Percentiles rank a stretch among this genome's conserved stretches.
These are phyloP conservation scores for Penicillium samsonianum DNA, from an alignment of 495 filamentous ascomycete species.

Conservation along the genomic window DNA sequence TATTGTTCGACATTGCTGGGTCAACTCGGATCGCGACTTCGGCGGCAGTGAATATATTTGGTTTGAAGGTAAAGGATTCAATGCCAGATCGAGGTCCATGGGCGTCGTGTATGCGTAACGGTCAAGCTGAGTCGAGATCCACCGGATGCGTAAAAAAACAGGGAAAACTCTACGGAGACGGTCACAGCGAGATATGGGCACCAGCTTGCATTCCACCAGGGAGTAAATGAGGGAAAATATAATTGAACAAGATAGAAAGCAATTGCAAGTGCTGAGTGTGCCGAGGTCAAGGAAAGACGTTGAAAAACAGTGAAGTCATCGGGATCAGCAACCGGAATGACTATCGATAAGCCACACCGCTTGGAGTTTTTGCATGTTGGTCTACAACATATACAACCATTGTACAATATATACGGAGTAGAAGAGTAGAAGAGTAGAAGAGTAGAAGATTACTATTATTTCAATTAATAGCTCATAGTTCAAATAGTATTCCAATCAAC, in stretches of 20 bases:
- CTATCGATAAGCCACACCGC: slow-evolving; percentile 22
- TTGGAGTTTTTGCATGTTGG: background rate
- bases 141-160: slow-evolving; percentile 18
- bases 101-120: slow-evolving; percentile 3
- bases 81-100: slow-evolving; percentile 22
- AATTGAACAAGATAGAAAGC: background rate
- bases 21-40: background rate
- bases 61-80: slow-evolving; percentile 4
- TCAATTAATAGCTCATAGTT: too few relatives aligned
- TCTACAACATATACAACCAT: background rate
- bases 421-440: too few relatives aligned
- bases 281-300: slow-evolving; percentile 6
- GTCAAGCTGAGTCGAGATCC: slow-evolving; percentile 11
- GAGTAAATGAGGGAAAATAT: background rate
- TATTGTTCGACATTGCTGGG: slow-evolving; percentile 40
- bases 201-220: slow-evolving; percentile 13
- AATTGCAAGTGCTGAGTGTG: background rate
- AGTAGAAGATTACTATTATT: too few relatives aligned
- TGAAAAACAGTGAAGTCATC: slow-evolving; percentile 22
- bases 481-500: background rate
- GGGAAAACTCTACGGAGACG: slow-evolving; percentile 10
- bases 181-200: slow-evolving; percentile 10
- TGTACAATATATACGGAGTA: background rate
- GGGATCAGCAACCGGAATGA: slow-evolving; percentile 12
- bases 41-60: background rate